Percentiles rank a stretch among this genome's conserved stretches.
These are phyloP conservation scores for Paracorniculantispora psalliotae DNA, from an alignment of 2,329 filamentous ascomycete genomes.

Conservation along the genomic window DNA sequence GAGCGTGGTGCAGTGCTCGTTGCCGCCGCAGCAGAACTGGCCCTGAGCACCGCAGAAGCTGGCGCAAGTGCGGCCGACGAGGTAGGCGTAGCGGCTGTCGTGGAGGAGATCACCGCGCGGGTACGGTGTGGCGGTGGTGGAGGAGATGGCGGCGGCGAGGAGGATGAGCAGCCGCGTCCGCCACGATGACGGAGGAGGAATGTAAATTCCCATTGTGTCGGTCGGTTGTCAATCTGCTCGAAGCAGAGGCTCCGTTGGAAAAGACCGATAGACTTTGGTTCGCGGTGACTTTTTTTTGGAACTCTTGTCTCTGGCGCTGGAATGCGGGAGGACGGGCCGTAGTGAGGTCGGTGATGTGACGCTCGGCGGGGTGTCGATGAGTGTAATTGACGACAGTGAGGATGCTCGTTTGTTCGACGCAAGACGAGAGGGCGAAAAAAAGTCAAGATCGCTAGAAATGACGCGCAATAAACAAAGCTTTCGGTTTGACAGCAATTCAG, in stretches of 20 bases:
- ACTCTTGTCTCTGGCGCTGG: background rate
- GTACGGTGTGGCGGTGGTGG: conserved; percentile 39
- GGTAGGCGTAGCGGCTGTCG: conserved; percentile 44
- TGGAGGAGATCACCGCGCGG: conserved; percentile 41
- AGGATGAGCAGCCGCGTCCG: conserved; percentile 30
- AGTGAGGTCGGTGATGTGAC: conserved; percentile 3
- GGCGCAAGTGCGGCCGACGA: conserved; percentile 45
- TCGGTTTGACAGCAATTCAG: background rate
- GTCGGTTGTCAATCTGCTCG: background rate
- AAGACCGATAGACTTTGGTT: too few species aligned
- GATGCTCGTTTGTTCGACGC: background rate
- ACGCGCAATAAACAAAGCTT: background rate
- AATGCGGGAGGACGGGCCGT: conserved; percentile 15
- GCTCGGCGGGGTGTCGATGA: background rate
- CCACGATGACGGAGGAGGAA: conserved; percentile 13
- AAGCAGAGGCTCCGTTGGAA: conserved; percentile 1
- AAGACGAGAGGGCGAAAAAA: background rate
- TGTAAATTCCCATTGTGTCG: conserved; percentile 5
- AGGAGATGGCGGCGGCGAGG: conserved; percentile 29
- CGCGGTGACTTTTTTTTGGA: background rate
- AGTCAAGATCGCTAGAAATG: background rate
- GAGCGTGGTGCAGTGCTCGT: conserved; percentile 47
- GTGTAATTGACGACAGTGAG: background rate
- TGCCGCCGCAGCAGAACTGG: conserved; percentile 49
- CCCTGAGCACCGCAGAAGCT: conserved; percentile 51